These are phyloP conservation scores for Solanum pimpinellifolium DNA, from an alignment of 257 asterid genomes.

Conservation along the genomic window DNA sequence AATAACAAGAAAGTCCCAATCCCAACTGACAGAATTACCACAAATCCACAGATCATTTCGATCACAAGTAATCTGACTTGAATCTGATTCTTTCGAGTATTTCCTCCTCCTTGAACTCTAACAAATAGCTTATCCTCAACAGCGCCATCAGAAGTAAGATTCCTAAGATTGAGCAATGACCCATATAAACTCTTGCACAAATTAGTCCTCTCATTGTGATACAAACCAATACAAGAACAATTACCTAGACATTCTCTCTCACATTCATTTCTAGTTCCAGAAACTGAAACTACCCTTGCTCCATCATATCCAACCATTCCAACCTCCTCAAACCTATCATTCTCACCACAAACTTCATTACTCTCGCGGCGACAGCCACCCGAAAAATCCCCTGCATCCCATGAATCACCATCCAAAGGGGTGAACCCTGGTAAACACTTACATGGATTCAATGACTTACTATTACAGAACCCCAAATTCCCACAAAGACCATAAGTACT, in stretches of 20 bases:
- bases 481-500: constrained; percentile 58
- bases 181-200: constrained; percentile 54
- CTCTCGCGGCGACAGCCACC: constrained; percentile 45
- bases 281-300: constrained; percentile 19
- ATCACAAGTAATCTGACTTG: constrained; percentile 15
- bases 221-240: constrained; percentile 65
- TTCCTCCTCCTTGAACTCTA: constrained; percentile 26
- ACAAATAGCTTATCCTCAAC: constrained; percentile 34
- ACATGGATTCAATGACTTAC: constrained; percentile 35
- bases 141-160: constrained; percentile 31
- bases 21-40: constrained; percentile 31
- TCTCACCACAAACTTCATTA: constrained; percentile 22
- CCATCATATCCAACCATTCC: constrained; percentile 42
- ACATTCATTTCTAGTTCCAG: constrained; percentile 43
- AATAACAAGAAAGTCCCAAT: constrained; percentile 18
- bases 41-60: constrained; percentile 32
- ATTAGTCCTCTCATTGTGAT: constrained; percentile 28
- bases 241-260: constrained; percentile 39
- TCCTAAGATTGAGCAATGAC: constrained; percentile 38
- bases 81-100: constrained; percentile 14
- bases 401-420: constrained; percentile 34
- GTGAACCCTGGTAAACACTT: constrained; percentile 45
- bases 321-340: constrained; percentile 51
- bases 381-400: constrained; percentile 60
- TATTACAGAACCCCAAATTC: constrained; percentile 51